Conservation (phyloP, 2,329 filamentous ascomycete genomes). For the Hypomyces perniciosus region DNA sequence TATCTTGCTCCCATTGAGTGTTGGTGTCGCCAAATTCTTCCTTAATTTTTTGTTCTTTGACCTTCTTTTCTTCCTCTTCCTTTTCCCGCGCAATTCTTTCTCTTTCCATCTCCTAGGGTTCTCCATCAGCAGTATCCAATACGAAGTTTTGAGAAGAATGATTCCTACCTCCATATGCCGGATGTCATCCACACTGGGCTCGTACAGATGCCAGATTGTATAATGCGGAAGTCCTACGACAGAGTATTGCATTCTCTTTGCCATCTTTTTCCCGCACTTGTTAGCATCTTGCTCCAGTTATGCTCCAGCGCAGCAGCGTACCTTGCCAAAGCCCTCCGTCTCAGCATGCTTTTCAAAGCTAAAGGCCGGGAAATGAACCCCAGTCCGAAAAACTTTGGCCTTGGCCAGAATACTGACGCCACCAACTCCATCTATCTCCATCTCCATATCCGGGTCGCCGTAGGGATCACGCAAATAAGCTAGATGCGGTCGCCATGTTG, state of each 20-base stretch:
- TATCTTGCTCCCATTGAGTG: conserved; percentile 85
- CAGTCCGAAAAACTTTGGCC: conserved; percentile 87
- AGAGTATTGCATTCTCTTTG: conserved; percentile 89
- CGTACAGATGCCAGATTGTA: conserved; percentile 98
- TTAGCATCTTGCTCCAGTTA: neutral
- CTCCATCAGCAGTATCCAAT: neutral
- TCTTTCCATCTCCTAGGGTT: conserved; percentile 75
- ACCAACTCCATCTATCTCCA: conserved; percentile 97
- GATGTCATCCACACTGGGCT: conserved; percentile 96
- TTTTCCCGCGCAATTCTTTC: conserved; percentile 74
- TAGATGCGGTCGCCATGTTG: conserved; percentile 94
- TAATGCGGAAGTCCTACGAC: conserved; percentile 96
- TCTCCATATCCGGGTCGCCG: conserved; percentile 97
- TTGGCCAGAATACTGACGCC: conserved; percentile 97
- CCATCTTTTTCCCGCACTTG: conserved; percentile 60
- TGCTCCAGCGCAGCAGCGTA: conserved; percentile 34
- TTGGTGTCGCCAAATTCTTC: conserved; percentile 72
- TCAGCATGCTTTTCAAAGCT: conserved; percentile 98
- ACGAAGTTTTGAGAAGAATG: neutral
- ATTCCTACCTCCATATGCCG: conserved; percentile 79
- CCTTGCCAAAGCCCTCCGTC: conserved; percentile 98
- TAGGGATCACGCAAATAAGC: conserved; percentile 96
- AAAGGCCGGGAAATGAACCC: conserved; percentile 96
- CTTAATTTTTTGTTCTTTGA: conserved; percentile 67
- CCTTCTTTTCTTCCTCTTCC: conserved; percentile 62